Conservation (phyloP, 345 rosid species). For the Nephelium lappaceum region DNA sequence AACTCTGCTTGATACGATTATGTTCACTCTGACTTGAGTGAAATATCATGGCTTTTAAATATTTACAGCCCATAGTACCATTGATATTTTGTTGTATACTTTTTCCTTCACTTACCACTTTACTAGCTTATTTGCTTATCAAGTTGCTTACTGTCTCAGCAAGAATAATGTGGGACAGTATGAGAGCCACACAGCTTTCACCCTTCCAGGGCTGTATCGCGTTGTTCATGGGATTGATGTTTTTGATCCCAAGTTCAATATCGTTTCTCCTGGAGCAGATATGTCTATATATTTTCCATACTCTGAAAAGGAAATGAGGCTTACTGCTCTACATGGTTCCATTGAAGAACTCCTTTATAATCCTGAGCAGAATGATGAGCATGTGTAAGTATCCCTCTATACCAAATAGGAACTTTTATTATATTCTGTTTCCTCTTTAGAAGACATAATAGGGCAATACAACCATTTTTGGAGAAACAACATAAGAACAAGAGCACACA, state of each 20-base stretch:
- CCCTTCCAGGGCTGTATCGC: constrained; percentile 61
- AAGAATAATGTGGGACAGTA: constrained; percentile 61
- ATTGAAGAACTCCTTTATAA: constrained; percentile 52
- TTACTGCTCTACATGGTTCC: constrained; percentile 50
- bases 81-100: constrained; percentile 4
- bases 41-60: background rate
- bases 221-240: constrained; percentile 71
- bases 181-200: constrained; percentile 63
- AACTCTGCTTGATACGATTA: background rate
- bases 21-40: background rate
- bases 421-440: background rate
- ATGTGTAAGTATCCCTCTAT: constrained; percentile 48
- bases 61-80: background rate
- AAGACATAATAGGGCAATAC: background rate
- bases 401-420: background rate
- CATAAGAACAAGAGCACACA: background rate
- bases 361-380: constrained; percentile 51
- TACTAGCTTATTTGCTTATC: constrained; percentile 1
- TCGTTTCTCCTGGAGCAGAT: constrained; percentile 72
- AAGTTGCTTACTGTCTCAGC: constrained; percentile 30
- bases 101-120: background rate
- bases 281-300: constrained; percentile 64
- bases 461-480: background rate
- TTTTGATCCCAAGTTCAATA: constrained; percentile 64
- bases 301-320: constrained; percentile 51